Conservation (phyloP, 1,139 yeast species). For the Scheffersomyces cryptocercus region DNA sequence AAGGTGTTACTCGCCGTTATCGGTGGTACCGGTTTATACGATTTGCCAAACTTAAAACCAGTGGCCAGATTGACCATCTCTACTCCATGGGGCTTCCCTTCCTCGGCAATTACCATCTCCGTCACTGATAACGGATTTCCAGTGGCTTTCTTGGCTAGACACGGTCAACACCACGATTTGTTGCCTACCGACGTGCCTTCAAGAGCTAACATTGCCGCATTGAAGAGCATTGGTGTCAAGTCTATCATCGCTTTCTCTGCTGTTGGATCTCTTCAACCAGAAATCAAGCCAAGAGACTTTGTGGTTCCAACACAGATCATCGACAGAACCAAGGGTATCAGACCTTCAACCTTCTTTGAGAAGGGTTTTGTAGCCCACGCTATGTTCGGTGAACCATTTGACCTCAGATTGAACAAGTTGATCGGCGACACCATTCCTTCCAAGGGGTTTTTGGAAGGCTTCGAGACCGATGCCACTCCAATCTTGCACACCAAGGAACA, state of each 20-base stretch:
- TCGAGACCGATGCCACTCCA: constrained; percentile 34
- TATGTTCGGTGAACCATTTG: constrained; percentile 96
- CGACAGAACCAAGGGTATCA: constrained; percentile 93
- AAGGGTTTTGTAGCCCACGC: constrained; percentile 96
- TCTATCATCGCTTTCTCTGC: constrained; percentile 93
- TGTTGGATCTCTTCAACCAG: constrained; percentile 90
- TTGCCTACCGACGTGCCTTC: constrained; percentile 92
- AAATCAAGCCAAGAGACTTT: constrained; percentile 90
- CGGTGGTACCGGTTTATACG: constrained; percentile 98
- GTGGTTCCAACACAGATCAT: constrained; percentile 94
- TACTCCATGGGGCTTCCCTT: constrained; percentile 98
- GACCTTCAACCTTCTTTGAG: constrained; percentile 89
- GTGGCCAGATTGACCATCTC: constrained; percentile 78
- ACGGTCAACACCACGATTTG: constrained; percentile 85
- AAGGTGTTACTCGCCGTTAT: constrained; percentile 78
- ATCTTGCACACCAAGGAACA: constrained; percentile 56
- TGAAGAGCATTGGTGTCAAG: constrained; percentile 82
- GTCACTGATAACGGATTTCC: constrained; percentile 74
- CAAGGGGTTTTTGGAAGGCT: constrained; percentile 55
- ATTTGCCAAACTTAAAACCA: constrained; percentile 76
- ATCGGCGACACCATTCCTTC: constrained; percentile 58
- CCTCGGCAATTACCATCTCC: constrained; percentile 89
- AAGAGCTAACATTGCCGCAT: constrained; percentile 93
- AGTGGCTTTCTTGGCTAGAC: constrained; percentile 93
- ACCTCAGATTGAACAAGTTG: constrained; percentile 64